Conservation (phyloP, 768 basidiomycete species). For the Candolleomyces aberdarensis region DNA sequence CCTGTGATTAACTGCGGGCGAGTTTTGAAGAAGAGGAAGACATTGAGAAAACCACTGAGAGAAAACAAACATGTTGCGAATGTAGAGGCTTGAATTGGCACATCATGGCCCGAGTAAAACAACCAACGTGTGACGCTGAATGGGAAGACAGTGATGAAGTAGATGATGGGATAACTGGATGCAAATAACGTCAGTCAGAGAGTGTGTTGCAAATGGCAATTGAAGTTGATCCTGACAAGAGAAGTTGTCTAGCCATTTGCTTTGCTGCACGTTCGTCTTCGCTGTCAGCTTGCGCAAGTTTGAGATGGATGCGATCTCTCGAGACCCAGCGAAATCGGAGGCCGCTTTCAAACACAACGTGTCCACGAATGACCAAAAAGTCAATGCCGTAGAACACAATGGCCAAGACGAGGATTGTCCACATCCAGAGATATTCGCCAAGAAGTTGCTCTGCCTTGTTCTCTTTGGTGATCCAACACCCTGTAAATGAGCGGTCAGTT, state of each 20-base stretch:
- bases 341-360: not conserved
- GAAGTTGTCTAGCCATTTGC: not conserved
- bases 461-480: slow-evolving; percentile 6
- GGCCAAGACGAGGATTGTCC: slow-evolving; percentile 2
- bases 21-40: slow-evolving; percentile 10
- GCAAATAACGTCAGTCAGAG: not conserved
- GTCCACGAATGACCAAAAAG: not conserved
- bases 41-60: slow-evolving; percentile 9
- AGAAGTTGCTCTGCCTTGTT: not conserved
- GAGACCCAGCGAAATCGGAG: not conserved
- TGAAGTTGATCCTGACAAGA: not conserved
- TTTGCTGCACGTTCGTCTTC: not conserved
- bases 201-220: not conserved
- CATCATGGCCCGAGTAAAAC: not conserved
- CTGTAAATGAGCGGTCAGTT: not conserved
- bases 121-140: slow-evolving; percentile 7
- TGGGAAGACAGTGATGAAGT: slow-evolving; percentile 6
- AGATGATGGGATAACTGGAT: slow-evolving; percentile 8
- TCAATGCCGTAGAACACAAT: not conserved
- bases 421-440: slow-evolving; percentile 9
- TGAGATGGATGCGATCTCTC: not conserved
- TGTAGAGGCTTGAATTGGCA: not conserved
- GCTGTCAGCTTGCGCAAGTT: not conserved
- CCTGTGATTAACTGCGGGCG: not conserved
- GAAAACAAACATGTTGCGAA: slow-evolving; percentile 3